These are phyloP conservation scores for Podila minutissima DNA, from an alignment of 192 early-diverging fungal genomes.

Conservation along the genomic window DNA sequence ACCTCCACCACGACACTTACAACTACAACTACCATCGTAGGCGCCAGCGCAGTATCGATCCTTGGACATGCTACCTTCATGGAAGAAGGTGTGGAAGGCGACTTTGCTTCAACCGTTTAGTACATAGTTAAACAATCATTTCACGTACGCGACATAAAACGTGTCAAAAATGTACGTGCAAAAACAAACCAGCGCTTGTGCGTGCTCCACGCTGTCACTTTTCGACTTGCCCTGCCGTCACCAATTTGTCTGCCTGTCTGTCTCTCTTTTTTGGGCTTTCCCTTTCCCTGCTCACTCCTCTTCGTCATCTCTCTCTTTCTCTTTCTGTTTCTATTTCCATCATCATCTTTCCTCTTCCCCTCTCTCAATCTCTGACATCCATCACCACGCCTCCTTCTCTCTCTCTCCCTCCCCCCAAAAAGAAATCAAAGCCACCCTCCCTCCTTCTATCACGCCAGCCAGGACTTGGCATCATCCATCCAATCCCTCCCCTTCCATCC, in stretches of 20 bases:
- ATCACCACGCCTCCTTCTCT: background rate
- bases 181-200: too few species aligned
- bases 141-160: background rate
- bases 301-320: background rate
- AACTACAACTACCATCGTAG: slow-evolving; percentile 21
- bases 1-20: background rate
- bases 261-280: background rate
- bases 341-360: background rate
- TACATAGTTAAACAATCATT: background rate
- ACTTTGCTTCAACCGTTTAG: slow-evolving; percentile 50
- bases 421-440: background rate
- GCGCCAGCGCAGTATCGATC: slow-evolving; percentile 65
- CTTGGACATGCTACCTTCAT: slow-evolving; percentile 65
- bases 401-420: background rate
- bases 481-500: slow-evolving; percentile 1
- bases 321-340: background rate
- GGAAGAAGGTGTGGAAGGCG: slow-evolving; percentile 56
- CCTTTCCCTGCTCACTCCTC: background rate
- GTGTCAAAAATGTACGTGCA: too few species aligned
- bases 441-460: background rate
- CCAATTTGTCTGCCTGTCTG: background rate
- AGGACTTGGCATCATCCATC: slow-evolving; percentile 2
- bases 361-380: background rate
- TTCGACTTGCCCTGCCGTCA: too few species aligned
- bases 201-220: too few species aligned